phyloP scores from a whole-genome alignment of 805 yeast species.

The Zygoascus flipseniorum region DNA sequence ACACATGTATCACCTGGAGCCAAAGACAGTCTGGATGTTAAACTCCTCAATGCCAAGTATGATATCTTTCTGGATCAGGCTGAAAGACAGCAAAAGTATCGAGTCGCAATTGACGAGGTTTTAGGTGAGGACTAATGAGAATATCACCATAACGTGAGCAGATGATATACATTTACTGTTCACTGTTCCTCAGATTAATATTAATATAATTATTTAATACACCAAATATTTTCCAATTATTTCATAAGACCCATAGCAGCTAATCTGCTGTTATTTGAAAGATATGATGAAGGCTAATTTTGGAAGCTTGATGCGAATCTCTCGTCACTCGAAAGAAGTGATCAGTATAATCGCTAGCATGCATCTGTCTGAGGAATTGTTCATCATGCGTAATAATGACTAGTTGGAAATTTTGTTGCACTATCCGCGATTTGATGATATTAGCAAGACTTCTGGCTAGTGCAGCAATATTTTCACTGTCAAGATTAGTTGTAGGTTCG shows the following conservation, averaged over 20 bases:
- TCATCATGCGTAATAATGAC: slow-evolving; percentile 97
- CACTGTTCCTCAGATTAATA: background rate
- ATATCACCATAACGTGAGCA: background rate
- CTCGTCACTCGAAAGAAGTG: slow-evolving; percentile 77
- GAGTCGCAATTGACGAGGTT: slow-evolving; percentile 44
- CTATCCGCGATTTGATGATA: slow-evolving; percentile 65
- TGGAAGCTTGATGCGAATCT: slow-evolving; percentile 73
- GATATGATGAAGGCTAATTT: slow-evolving; percentile 46
- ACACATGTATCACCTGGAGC: slow-evolving; percentile 63
- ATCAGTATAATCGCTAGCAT: slow-evolving; percentile 78
- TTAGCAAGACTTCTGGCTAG: slow-evolving; percentile 71
- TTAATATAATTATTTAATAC: background rate
- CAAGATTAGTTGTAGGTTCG: slow-evolving; percentile 96
- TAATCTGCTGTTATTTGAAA: slow-evolving; percentile 10
- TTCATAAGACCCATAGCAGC: background rate
- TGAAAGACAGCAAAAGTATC: slow-evolving; percentile 65
- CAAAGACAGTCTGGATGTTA: slow-evolving; percentile 52
- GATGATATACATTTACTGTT: background rate
- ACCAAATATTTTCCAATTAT: background rate
- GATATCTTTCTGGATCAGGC: slow-evolving; percentile 84
- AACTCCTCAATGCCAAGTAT: slow-evolving; percentile 70
- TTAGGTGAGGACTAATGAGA: slow-evolving; percentile 7
- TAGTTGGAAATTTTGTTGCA: slow-evolving; percentile 83
- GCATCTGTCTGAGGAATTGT: slow-evolving; percentile 74
- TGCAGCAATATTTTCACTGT: slow-evolving; percentile 79